Evolutionary conservation across 768 basidiomycete genomes (phyloP).

Genomic region (Kwoniella heveanensis): DNA sequence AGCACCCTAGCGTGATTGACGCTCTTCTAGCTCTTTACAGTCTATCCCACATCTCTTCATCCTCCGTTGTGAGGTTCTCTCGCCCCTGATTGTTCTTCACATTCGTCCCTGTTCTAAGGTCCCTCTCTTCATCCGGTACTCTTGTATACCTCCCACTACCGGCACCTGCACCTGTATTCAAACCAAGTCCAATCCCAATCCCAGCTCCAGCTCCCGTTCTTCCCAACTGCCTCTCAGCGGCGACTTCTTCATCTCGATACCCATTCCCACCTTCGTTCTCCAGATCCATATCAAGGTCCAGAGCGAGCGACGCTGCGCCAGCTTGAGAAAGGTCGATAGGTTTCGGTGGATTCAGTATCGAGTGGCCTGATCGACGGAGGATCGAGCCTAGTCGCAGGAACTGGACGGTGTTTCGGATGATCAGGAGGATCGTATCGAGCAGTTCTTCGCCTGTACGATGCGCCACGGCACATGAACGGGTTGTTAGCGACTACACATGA

Average conservation of each 20-base stretch:
- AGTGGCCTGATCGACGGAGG: slow-evolving; percentile 68
- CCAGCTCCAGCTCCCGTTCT: slow-evolving; percentile 3
- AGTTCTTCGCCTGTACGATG: slow-evolving; percentile 80
- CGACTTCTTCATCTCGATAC: slow-evolving; percentile 55
- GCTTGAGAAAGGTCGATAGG: slow-evolving; percentile 59
- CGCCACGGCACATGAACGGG: slow-evolving; percentile 60
- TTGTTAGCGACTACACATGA: not conserved
- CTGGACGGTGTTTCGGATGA: slow-evolving; percentile 82
- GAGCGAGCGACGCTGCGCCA: slow-evolving; percentile 52
- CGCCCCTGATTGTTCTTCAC: slow-evolving; percentile 44
- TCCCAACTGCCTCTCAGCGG: slow-evolving; percentile 46
- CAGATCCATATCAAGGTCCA: slow-evolving; percentile 58
- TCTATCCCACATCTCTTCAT: slow-evolving; percentile 55
- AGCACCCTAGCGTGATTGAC: no score
- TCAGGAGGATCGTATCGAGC: slow-evolving; percentile 85
- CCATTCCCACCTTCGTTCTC: slow-evolving; percentile 47
- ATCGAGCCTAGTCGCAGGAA: slow-evolving; percentile 89
- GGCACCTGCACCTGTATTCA: not conserved
- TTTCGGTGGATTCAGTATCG: slow-evolving; percentile 56
- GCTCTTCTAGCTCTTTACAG: no score
- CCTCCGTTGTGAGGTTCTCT: slow-evolving; percentile 40
- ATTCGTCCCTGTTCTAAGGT: slow-evolving; percentile 22
- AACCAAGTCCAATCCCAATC: slow-evolving; percentile 8
- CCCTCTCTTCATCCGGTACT: slow-evolving; percentile 21
- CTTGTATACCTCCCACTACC: slow-evolving; percentile 30